Evolutionary conservation across 2,329 filamentous ascomycete species (phyloP).

Genomic region (Botrytis squamosa): DNA sequence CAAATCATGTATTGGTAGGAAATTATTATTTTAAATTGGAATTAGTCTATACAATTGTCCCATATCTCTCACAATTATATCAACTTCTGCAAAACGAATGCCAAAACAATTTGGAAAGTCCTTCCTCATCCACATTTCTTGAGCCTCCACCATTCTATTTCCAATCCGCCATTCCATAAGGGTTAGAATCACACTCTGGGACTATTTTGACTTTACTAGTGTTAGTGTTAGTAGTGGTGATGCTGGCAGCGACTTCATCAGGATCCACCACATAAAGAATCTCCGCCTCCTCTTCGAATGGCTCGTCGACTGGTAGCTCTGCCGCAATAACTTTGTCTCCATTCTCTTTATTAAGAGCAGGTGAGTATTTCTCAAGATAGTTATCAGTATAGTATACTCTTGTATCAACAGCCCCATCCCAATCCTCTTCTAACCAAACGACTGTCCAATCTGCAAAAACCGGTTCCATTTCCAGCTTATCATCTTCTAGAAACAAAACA

Average conservation of each 20-base stretch:
- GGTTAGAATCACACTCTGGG: background rate
- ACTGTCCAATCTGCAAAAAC: constrained; percentile 6
- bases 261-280: background rate
- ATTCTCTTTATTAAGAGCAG: background rate
- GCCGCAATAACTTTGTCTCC: too few species aligned
- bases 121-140: background rate
- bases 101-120: background rate
- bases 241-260: background rate
- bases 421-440: constrained; percentile 6
- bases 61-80: constrained; percentile 1
- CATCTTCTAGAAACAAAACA: background rate
- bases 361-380: background rate
- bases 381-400: background rate
- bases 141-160: background rate
- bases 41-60: background rate
- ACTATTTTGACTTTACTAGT: background rate
- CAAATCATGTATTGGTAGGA: background rate
- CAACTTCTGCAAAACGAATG: background rate
- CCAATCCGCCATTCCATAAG: constrained; percentile 6
- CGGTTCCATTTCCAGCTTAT: background rate
- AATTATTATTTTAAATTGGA: background rate
- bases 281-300: background rate
- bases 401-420: constrained; percentile 9
- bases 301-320: background rate
- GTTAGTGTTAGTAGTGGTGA: background rate